A percentile compares a stretch with the other conserved stretches of the same genome.
These are phyloP conservation scores for Tylopilus plumbeoviolaceoides DNA, from an alignment of 768 basidiomycete species.

Conservation along the genomic window DNA sequence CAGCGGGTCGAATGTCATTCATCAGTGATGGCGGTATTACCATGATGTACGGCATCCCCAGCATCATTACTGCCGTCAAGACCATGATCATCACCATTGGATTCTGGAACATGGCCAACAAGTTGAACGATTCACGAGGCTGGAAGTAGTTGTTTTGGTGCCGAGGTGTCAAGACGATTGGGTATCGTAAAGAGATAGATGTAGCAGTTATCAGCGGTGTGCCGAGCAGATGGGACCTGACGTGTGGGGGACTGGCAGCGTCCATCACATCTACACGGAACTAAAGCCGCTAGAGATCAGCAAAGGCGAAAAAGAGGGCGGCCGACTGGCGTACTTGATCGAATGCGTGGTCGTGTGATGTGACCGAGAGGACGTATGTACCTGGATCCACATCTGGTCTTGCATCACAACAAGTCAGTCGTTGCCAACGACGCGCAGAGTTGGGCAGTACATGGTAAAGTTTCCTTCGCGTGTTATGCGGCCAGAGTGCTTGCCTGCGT, in stretches of 20 bases:
- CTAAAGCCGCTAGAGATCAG: slow-evolving; percentile 33
- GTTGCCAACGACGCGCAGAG: neutral
- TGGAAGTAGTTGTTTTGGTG: slow-evolving; percentile 61
- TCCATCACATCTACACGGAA: slow-evolving; percentile 61
- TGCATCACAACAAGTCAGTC: slow-evolving; percentile 10
- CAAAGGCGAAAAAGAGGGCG: neutral
- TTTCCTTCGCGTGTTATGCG: slow-evolving; percentile 53
- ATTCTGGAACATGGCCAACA: slow-evolving; percentile 72
- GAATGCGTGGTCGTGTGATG: slow-evolving; percentile 63
- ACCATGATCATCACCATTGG: slow-evolving; percentile 85
- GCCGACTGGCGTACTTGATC: slow-evolving; percentile 50
- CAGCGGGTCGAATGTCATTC: slow-evolving; percentile 2
- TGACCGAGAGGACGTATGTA: slow-evolving; percentile 64
- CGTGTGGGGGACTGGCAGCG: slow-evolving; percentile 43
- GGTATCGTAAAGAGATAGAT: slow-evolving; percentile 53
- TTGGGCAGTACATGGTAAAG: slow-evolving; percentile 58
- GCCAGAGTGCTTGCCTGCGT: slow-evolving; percentile 52
- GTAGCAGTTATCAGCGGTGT: slow-evolving; percentile 63
- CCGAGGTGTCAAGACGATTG: slow-evolving; percentile 52
- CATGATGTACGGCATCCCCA: slow-evolving; percentile 74
- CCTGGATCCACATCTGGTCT: slow-evolving; percentile 70
- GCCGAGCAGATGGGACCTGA: slow-evolving; percentile 61
- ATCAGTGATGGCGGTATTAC: slow-evolving; percentile 33
- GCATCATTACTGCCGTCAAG: slow-evolving; percentile 58
- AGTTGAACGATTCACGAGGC: slow-evolving; percentile 67